Base-by-base conservation (phyloP, 768 basidiomycete species). In the Gloeophyllum trabeum region DNA sequence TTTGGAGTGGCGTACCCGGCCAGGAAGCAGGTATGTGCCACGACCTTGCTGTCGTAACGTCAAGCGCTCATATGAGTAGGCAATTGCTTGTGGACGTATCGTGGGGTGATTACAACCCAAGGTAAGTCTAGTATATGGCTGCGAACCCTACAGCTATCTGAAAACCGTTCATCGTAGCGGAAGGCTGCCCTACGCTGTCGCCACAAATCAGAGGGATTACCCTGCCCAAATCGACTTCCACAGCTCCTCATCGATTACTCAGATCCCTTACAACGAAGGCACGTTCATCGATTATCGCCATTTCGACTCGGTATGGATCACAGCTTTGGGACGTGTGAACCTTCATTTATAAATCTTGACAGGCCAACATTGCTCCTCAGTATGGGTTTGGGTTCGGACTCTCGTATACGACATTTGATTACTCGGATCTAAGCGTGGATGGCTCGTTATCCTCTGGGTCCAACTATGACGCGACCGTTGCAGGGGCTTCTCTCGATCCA, bases 41-140 rank as follows among this genome's bases (percentile, higher is more conserved):
- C 22, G 21, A 10, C 20, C 4, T n/a, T 14, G 5, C 43, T 32
- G 4, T 6, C 14, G 22, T n/a, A 24, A n/a, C n/a, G n/a, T n/a
- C n/a, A n/a, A n/a, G n/a, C n/a, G n/a, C n/a, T n/a, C n/a, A n/a
- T n/a, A 39, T 16, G n/a, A 10, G 38, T 45, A 28, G 55, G 60
- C 1, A 82, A 81, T 46, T 70, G 3, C 69, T 93, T 14, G 71
- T 81, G 12, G 87, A 91, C 50, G 70, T 94, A 14, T 55, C 91
- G 4, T 89, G 77, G 47, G 90, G 88, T 0, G 61, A 60, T 18
- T 79, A 76, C 56, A 91, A 88, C 54, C 90, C 89, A 0, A 74
- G 51, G 54, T 53, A 38, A 21, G 25, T 10, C n/a, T n/a, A n/a
- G n/a, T n/a, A n/a, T n/a, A n/a, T n/a, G n/a, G n/a, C n/a, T n/a